Base-by-base conservation (phyloP, 2,329 filamentous ascomycete species). In the Arachnomyces sp. region DNA sequence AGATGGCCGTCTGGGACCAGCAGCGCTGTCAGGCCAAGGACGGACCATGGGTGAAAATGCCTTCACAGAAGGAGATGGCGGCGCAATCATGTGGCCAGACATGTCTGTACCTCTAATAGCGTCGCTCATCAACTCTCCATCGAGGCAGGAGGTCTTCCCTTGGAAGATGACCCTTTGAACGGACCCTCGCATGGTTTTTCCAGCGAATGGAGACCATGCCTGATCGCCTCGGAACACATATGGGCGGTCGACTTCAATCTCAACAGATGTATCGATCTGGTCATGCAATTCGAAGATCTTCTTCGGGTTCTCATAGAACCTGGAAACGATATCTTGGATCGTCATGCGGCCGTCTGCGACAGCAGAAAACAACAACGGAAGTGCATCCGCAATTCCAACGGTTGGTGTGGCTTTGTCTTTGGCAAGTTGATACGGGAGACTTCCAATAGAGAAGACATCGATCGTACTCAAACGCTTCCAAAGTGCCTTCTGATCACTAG, bases 261-360 rank as follows among this genome's bases (percentile, higher is more conserved):
- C 84, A 28, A 89, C 73, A 4, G 76, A 77, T 29, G 82, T 80
- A 43, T 80, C 80, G n/a, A 74, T 65, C 63, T 89, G 84, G 51
- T 89, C 84, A 49, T 89, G 84, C 37, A 89, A 74, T 67, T 89
- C 84, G 51, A 89, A 89, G 52, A 89, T 88, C 57, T 77, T 75
- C 67, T 83, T 84, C 2, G 84, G 84, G 58, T 87, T 88, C 56
- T 86, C 80, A 58, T 88, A 83, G 34, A 89, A 72, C 31, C 82
- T 78, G 40, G 66, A 58, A 56, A 77, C 82, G 58, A 89, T 74
- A 55, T 89, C 84, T 25, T 88, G 82, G 28, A 88, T 64, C 3
- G 80, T 85, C 52, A 89, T 63, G 53, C 73, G 80, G 45, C 83
- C 83, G 56, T 88, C 82, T 3, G 79, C 71, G 37, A 88, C 83